Percentiles rank a stretch among this genome's conserved stretches.
phyloP scores from a whole-genome alignment of 2,329 filamentous ascomycete genomes.

The Zasmidium cellare region DNA sequence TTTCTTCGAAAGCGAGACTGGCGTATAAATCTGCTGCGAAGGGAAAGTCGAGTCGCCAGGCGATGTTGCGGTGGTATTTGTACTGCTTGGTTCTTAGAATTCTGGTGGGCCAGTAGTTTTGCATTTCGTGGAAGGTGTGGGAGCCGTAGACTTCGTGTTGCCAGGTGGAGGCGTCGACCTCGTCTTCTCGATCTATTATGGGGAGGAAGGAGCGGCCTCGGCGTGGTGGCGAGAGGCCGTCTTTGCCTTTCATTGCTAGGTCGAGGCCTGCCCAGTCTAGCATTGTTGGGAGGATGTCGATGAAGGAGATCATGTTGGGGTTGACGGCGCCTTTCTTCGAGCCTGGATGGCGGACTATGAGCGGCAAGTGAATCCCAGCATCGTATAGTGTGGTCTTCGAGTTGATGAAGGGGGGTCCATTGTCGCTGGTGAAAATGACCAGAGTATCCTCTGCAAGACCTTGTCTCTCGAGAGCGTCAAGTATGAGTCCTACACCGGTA shows the following conservation, averaged over 20 bases:
- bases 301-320: slow-evolving; percentile 47
- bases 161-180: slow-evolving; percentile 27
- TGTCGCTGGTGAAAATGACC: slow-evolving; percentile 51
- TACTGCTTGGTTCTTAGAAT: slow-evolving; percentile 44
- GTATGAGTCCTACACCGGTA: slow-evolving; percentile 43
- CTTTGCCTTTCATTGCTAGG: background rate
- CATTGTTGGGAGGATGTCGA: slow-evolving; percentile 50
- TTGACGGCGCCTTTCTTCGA: slow-evolving; percentile 34
- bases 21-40: slow-evolving; percentile 40
- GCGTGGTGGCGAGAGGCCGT: slow-evolving; percentile 18
- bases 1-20: slow-evolving; percentile 46
- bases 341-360: slow-evolving; percentile 43
- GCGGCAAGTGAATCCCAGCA: slow-evolving; percentile 46
- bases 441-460: slow-evolving; percentile 42
- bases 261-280: slow-evolving; percentile 41
- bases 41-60: slow-evolving; percentile 36
- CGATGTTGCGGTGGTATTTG: slow-evolving; percentile 55
- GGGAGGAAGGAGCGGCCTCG: slow-evolving; percentile 43
- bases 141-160: slow-evolving; percentile 49
- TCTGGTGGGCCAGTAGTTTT: slow-evolving; percentile 54
- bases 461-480: slow-evolving; percentile 36
- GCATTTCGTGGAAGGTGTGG: slow-evolving; percentile 53
- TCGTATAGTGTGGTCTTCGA: slow-evolving; percentile 55
- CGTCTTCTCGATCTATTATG: slow-evolving; percentile 29
- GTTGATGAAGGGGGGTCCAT: slow-evolving; percentile 53